Percentiles rank a stretch among this genome's conserved stretches.
Evolutionary conservation across 2,329 filamentous ascomycete genomes (phyloP).

Genomic region (Tolypocladium endophyticum): DNA sequence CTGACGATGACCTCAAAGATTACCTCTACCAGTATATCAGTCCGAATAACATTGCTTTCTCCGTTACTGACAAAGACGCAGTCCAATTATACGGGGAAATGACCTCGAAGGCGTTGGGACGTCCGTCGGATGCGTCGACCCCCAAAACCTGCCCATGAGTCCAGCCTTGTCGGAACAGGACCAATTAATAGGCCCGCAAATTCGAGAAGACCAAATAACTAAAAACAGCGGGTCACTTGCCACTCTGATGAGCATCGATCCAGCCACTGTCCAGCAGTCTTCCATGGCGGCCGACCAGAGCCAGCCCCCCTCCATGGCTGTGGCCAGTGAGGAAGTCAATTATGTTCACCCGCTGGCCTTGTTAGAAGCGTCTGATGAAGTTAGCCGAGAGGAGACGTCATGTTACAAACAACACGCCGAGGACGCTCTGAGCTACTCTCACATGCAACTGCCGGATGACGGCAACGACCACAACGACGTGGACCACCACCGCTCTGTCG

Average conservation of each 20-base stretch:
- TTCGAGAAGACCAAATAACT: background rate
- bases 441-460: background rate
- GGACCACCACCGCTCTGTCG: background rate
- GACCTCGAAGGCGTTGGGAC: constrained; percentile 13
- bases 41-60: background rate
- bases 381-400: background rate
- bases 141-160: constrained; percentile 5
- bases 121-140: constrained; percentile 11
- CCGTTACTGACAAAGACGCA: background rate
- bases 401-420: background rate
- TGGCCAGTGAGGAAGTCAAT: background rate
- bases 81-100: background rate
- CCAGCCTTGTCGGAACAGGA: background rate
- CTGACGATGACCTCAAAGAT: constrained; percentile 26
- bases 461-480: no score
- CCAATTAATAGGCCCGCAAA: background rate
- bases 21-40: constrained; percentile 17
- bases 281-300: background rate
- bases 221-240: background rate
- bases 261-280: background rate
- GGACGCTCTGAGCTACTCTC: background rate
- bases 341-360: background rate
- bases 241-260: background rate
- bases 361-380: background rate
- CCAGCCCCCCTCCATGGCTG: background rate